Percentiles rank a stretch among this genome's conserved stretches.
Evolutionary conservation across 352 stramenopile genomes (phyloP).

Genomic region (Pythium utonaiense): DNA sequence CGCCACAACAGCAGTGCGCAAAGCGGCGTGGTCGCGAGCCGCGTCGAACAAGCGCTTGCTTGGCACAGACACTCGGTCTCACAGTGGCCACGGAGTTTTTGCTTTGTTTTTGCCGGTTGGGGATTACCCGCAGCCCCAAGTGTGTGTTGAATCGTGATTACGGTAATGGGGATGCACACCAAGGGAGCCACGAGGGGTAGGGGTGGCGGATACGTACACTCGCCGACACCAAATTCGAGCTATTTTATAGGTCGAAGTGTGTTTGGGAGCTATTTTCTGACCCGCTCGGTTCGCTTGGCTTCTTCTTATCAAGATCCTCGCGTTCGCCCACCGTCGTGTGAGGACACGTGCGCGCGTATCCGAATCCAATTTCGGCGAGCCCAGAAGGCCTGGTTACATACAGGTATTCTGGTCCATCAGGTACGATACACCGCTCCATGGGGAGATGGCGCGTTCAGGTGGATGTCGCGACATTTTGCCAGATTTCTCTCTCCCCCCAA

Average conservation of each 20-base stretch:
- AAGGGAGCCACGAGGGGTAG: not conserved
- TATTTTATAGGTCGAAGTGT: too few species aligned
- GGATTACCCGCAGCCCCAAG: not conserved
- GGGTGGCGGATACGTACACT: not conserved
- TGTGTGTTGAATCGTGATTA: slow-evolving; percentile 6
- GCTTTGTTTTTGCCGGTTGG: not conserved
- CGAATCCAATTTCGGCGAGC: not conserved
- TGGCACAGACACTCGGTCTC: not conserved
- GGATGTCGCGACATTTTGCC: not conserved
- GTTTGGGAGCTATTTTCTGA: not conserved
- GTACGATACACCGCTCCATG: not conserved
- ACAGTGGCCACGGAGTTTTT: not conserved
- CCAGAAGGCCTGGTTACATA: not conserved
- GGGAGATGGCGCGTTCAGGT: too few species aligned
- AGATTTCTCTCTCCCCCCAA: not conserved
- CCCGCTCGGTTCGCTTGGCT: not conserved
- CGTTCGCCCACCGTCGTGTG: too few species aligned
- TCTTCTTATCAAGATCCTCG: not conserved
- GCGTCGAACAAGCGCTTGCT: not conserved
- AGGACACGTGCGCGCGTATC: too few species aligned
- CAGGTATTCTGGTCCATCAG: not conserved
- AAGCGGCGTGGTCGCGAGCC: not conserved
- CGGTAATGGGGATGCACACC: not conserved
- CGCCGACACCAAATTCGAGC: not conserved
- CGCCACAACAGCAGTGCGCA: not conserved